Evolutionary conservation across 306 rosid species (phyloP), one percentile per base, ranked within the genome.

Genomic region (Dryas octopetala): DNA sequence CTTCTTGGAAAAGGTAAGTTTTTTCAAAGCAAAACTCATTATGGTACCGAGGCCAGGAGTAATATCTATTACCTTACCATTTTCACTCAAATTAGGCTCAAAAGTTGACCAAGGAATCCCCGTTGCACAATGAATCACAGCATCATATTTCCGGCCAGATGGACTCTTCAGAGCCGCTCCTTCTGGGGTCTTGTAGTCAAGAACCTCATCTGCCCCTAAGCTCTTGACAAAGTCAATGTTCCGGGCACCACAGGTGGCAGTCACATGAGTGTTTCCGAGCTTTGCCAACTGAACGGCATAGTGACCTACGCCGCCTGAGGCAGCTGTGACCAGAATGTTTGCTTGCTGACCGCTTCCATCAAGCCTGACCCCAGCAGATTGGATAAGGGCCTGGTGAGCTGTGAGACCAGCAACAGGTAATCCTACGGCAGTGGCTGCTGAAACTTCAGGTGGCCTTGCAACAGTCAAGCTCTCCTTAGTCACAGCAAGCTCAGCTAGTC

Each of bases 301-400:
- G 58, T 86, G 96, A 7, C 97, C 98, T 14, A 88, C 96, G 14
- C 98, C 98, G 2, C 98, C 98, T 1, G 91, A 93, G 59, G 97
- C 96, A 13, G 96, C 98, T 12, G 98, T 93, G 63, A 93, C 14
- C 80, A 93, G 79, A 67, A 93, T 60, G 83, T 93, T 93, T 32
- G 84, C 81, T 63, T 62, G 78, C 44, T 64, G 48, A 0, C 90
- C 87, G 6, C 81, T 86, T 74, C 86, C 81, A 40, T 89, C 85
- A 12, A 92, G 91, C 62, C 86, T 88, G 80, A 91, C 52, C n/a
- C 90, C 91, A 6, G 85, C 86, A 46, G 86, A 48, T 66, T 89
- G 64, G 10, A 90, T 73, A 74, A 93, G 75, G 40, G 96, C 97
- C 74, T 82, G 94, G 75, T 63, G 91, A 78, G 96, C 97, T 0